Evolutionary conservation across 2,329 filamentous ascomycete genomes (phyloP), one percentile per base, ranked within the genome.

Genomic region (Hysterium pulicare): DNA sequence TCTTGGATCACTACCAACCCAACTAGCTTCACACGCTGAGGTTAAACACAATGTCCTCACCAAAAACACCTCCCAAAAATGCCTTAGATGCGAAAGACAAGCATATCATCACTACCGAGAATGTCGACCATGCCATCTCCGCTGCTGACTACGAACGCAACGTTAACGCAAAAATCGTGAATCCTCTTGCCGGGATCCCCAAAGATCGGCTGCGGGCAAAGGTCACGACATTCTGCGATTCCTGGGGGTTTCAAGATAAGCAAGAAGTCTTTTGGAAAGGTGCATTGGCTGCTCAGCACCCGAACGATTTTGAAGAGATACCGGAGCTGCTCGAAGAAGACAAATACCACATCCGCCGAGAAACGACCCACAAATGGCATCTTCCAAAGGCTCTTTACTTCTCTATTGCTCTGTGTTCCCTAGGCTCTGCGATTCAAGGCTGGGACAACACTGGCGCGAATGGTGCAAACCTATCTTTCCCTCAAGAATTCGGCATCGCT

Each of bases 241-340:
- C 75, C 36, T 77, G 83, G 47, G 71, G 71, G 16, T 71, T 88
- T 4, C 63, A 68, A 4, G 76, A 82, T 39, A 73, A 82, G 48
- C 63, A 79, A 3, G 66, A 70, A 2, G 54, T 82, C 8, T 69
- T 87, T 34, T 72, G 77, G 41, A 84, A 83, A 56, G 86, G 84
- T 24, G 86, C 85, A 2, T 71, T 90, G 10, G 76, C 87, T 11
- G 86, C 86, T 2, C 83, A 86, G 63, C 79, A 82, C 53, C 84
- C 84, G 0, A 67, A 68, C 13, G 72, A 72, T 28, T 84, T 74
- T 59, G 81, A 86, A 42, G 68, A 74, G 16, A 74, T 87, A 40
- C 68, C 78, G 40, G 75, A 77, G 9, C 73, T 89, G 2, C 67
- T 73, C 44, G 73, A 81, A 15, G 68, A 71, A 1, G 82, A 84